A percentile compares a stretch with the other conserved stretches of the same genome.
These are phyloP conservation scores for Calonectria crousiana DNA, from an alignment of 2,329 filamentous ascomycete genomes.

Conservation along the genomic window DNA sequence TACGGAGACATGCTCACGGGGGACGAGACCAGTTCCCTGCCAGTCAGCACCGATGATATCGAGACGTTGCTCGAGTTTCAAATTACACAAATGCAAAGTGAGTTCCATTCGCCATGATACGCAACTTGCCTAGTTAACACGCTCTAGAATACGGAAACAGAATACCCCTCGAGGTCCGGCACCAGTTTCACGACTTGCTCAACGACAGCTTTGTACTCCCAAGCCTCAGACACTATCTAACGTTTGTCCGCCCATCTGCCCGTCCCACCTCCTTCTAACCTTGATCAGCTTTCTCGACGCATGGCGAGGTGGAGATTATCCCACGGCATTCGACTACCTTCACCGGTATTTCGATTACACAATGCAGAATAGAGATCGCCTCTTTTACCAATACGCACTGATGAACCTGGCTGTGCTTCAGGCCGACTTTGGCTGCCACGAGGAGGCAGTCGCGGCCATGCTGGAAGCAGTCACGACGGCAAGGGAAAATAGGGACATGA, in stretches of 20 bases:
- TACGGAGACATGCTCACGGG: conserved; percentile 67
- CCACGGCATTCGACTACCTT: conserved; percentile 88
- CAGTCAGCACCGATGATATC: conserved; percentile 82
- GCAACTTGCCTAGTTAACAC: conserved; percentile 16
- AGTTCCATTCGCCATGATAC: conserved; percentile 35
- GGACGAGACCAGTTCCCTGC: conserved; percentile 53
- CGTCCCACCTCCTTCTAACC: conserved; percentile 24
- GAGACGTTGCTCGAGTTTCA: conserved; percentile 89
- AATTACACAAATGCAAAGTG: conserved; percentile 87
- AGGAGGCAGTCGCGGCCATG: conserved; percentile 93
- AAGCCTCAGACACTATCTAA: conserved; percentile 81
- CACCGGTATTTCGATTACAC: conserved; percentile 98
- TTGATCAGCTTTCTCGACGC: conserved; percentile 82
- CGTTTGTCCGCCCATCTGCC: conserved; percentile 52
- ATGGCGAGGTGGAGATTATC: conserved; percentile 91
- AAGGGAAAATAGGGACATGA: conserved; percentile 91
- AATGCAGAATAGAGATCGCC: conserved; percentile 84
- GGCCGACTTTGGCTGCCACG: conserved; percentile 92
- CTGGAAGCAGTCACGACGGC: conserved; percentile 96
- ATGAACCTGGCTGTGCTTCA: conserved; percentile 95
- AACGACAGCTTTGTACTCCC: conserved; percentile 76
- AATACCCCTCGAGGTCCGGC: conserved; percentile 79
- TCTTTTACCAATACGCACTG: conserved; percentile 94
- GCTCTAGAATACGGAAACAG: conserved; percentile 77
- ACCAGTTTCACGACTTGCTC: conserved; percentile 77